Conservation (phyloP, 441 rosid genomes). For the Erodium texanum region DNA sequence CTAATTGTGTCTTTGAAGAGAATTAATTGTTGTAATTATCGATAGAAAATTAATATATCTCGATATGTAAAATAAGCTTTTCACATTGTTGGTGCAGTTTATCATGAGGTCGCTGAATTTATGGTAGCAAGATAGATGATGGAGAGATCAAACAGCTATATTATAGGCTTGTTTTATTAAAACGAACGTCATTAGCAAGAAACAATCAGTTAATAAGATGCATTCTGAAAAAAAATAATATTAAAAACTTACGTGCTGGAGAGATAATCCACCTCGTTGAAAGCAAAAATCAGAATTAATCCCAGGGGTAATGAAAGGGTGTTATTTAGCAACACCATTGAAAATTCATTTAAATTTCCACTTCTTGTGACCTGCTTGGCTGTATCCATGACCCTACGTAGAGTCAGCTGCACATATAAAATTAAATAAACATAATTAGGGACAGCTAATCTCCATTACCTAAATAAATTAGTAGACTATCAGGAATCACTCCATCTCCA, state of each 20-base stretch:
- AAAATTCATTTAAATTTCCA: constrained; percentile 87
- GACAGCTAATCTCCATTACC: background rate
- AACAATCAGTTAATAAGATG: background rate
- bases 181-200: background rate
- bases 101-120: background rate
- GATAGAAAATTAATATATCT: too few relatives aligned
- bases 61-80: too few relatives aligned
- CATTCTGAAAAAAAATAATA: background rate
- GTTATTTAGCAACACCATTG: constrained; percentile 93
- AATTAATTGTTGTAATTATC: too few relatives aligned
- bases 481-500: too few relatives aligned
- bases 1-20: too few relatives aligned
- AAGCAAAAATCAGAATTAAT: constrained; percentile 51
- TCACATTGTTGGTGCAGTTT: too few relatives aligned
- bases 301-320: constrained; percentile 86
- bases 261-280: constrained; percentile 83
- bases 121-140: background rate
- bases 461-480: too few relatives aligned
- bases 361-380: constrained; percentile 86
- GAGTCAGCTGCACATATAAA: constrained; percentile 59
- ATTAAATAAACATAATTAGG: constrained; percentile 9
- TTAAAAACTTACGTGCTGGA: constrained; percentile 50
- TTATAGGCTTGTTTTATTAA: background rate
- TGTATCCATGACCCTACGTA: constrained; percentile 88
- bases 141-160: background rate